A percentile compares a stretch with the other conserved stretches of the same genome.
These are phyloP conservation scores for Hermanozyma aechmeae DNA, from an alignment of 805 yeast species.

Conservation along the genomic window DNA sequence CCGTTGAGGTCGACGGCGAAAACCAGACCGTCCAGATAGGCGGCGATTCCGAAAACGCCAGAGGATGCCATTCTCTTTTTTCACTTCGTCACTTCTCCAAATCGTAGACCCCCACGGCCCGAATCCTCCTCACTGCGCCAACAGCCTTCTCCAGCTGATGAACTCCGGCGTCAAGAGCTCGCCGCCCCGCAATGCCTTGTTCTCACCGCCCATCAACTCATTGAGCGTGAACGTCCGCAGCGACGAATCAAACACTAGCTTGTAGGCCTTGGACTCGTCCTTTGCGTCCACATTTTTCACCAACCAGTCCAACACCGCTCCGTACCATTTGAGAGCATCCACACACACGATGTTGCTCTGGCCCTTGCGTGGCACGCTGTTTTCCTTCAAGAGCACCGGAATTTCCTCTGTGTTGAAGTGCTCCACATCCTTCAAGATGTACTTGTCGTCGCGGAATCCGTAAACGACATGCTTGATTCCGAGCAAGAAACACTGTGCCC, in stretches of 20 bases:
- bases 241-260: constrained; percentile 47
- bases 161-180: constrained; percentile 21
- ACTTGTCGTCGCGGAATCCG: constrained; percentile 76
- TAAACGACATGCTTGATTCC: constrained; percentile 77
- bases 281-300: constrained; percentile 40
- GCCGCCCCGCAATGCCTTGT: constrained; percentile 11
- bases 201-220: constrained; percentile 31
- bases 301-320: constrained; percentile 77
- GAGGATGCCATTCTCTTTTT: too few relatives aligned
- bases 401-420: constrained; percentile 69
- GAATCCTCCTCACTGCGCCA: too few relatives aligned
- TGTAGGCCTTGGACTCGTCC: constrained; percentile 40
- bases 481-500: constrained; percentile 90
- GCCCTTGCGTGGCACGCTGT: constrained; percentile 24
- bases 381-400: constrained; percentile 56
- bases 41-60: too few relatives aligned
- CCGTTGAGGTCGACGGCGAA: too few relatives aligned
- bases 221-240: constrained; percentile 44
- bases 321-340: constrained; percentile 78
- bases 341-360: constrained; percentile 53
- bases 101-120: too few relatives aligned
- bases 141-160: constrained; percentile 24
- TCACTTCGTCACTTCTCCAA: too few relatives aligned
- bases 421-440: constrained; percentile 61
- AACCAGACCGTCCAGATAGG: too few relatives aligned